Conservation (phyloP, 148 eudicot species). For the Fagopyrum tataricum region DNA sequence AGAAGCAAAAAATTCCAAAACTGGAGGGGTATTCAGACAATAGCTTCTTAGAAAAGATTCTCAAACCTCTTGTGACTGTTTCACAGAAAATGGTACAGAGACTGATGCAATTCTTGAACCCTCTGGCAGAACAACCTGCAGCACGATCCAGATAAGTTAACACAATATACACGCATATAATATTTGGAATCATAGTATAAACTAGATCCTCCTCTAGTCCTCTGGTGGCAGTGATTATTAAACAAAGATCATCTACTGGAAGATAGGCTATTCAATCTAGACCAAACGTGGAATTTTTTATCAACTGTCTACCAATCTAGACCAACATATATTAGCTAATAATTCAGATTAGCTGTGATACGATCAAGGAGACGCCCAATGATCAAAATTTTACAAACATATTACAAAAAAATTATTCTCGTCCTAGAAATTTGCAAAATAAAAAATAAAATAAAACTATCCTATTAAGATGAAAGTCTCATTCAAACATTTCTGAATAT, state of each 20-base stretch:
- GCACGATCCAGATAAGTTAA: not conserved
- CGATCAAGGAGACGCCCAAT: not conserved
- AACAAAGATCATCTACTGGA: not conserved
- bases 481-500: not conserved
- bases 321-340: no score
- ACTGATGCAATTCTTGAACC: constrained; percentile 77
- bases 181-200: not conserved
- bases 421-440: not conserved
- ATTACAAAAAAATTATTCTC: not conserved
- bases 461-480: not conserved
- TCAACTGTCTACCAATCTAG: no score
- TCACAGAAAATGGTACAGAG: constrained; percentile 73
- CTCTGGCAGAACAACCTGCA: constrained; percentile 93
- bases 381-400: not conserved
- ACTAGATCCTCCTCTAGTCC: constrained; percentile 9
- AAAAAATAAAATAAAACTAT: not conserved
- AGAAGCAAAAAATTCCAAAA: not conserved
- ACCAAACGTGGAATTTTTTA: no score
- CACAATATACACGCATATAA: not conserved
- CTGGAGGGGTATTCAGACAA: not conserved
- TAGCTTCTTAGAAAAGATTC: not conserved
- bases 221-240: not conserved
- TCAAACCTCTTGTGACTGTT: constrained; percentile 65
- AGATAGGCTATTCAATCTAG: no score
- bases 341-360: no score